A percentile compares a stretch with the other conserved stretches of the same genome.
Evolutionary conservation across 768 basidiomycete genomes (phyloP).

Genomic region (Boletus huronensis): DNA sequence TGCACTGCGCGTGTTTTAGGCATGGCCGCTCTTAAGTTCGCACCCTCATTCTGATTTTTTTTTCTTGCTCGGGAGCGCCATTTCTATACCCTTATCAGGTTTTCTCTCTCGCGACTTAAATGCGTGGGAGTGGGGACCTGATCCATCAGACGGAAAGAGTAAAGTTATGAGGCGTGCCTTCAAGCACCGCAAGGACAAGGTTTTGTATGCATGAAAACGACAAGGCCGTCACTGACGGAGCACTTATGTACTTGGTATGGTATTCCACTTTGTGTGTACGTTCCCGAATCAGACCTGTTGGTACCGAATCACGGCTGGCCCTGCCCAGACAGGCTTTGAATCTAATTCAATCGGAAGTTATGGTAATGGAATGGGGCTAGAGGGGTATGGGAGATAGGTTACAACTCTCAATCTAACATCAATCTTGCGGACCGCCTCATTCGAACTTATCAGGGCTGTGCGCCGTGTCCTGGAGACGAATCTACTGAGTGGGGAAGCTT

Average conservation of each 20-base stretch:
- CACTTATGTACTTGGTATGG: neutral
- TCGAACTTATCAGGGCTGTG: constrained; percentile 9
- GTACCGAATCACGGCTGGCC: constrained; percentile 11
- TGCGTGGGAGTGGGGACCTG: constrained; percentile 19
- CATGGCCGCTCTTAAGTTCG: constrained; percentile 22
- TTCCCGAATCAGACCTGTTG: neutral
- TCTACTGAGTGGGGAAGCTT: neutral
- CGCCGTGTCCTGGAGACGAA: constrained; percentile 11
- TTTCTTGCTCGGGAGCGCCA: constrained; percentile 21
- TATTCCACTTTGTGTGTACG: constrained; percentile 1
- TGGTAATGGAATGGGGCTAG: constrained; percentile 9
- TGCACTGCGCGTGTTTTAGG: constrained; percentile 26
- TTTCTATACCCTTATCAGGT: constrained; percentile 5
- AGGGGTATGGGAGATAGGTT: constrained; percentile 8
- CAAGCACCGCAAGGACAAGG: constrained; percentile 32
- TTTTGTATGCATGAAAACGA: constrained; percentile 13
- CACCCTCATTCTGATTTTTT: constrained; percentile 19
- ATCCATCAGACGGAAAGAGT: constrained; percentile 18
- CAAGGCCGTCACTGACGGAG: constrained; percentile 10
- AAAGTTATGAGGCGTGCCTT: constrained; percentile 21
- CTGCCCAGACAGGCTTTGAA: constrained; percentile 4
- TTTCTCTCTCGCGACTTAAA: constrained; percentile 10
- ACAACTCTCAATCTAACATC: constrained; percentile 10
- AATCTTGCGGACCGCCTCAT: constrained; percentile 12
- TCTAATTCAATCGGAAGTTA: constrained; percentile 9